Conservation (phyloP, 129 eudicot genomes). For the Helichrysum umbraculigerum region DNA sequence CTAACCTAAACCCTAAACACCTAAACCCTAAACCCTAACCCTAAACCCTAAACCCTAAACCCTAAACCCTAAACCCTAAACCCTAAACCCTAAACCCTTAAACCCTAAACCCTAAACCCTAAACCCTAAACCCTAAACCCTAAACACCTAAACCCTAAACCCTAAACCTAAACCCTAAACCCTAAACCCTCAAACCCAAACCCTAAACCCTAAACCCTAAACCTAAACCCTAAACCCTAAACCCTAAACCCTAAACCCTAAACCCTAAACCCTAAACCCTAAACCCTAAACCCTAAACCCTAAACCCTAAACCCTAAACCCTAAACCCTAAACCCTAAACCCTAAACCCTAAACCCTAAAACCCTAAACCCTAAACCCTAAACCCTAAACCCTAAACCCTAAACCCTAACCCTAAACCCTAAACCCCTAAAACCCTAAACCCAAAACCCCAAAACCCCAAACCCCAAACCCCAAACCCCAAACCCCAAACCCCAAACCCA, state of each 20-base stretch:
- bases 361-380: constrained; percentile 3
- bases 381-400: constrained; percentile 2
- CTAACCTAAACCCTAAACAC: background rate
- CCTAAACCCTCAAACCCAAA: background rate
- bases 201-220: background rate
- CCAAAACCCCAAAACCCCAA: constrained; percentile 10
- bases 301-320: background rate
- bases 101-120: constrained; percentile 13
- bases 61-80: constrained; percentile 1
- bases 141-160: background rate
- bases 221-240: background rate
- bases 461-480: too few relatives aligned
- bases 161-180: background rate
- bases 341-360: background rate
- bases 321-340: background rate
- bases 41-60: constrained; percentile 12
- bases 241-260: background rate
- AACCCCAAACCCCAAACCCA: too few relatives aligned
- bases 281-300: background rate
- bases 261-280: constrained; percentile 1
- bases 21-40: background rate
- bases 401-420: constrained; percentile 5
- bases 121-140: constrained; percentile 15
- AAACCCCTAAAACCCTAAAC: constrained; percentile 13
- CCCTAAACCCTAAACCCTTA: background rate